Percentiles rank a stretch among this genome's conserved stretches.
Conservation (phyloP, 495 filamentous ascomycete species). For the Talaromyces adpressus region DNA sequence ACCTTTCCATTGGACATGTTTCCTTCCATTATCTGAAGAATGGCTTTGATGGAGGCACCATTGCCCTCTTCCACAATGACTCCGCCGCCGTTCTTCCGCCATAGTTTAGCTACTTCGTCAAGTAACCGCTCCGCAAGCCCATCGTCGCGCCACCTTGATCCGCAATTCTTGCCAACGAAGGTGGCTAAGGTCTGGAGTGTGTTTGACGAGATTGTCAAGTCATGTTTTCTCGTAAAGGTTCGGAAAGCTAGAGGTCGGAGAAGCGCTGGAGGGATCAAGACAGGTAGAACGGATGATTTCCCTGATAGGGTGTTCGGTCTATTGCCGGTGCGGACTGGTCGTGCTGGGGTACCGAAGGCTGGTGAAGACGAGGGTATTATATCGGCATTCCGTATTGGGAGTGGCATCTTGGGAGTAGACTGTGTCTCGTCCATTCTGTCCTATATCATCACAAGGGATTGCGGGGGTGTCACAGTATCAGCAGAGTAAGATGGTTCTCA, state of each 20-base stretch:
- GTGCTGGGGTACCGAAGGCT: conserved; percentile 75
- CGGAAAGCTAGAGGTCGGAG: conserved; percentile 89
- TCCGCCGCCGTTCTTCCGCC: conserved; percentile 76
- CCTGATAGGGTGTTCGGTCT: conserved; percentile 38
- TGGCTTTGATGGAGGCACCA: conserved; percentile 62
- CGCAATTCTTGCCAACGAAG: conserved; percentile 90
- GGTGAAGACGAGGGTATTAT: conserved; percentile 81
- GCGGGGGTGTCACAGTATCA: background rate
- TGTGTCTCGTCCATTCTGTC: conserved; percentile 1
- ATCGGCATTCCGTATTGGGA: conserved; percentile 24
- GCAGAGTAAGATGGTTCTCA: background rate
- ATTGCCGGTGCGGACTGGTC: conserved; percentile 48
- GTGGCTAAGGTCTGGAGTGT: conserved; percentile 75
- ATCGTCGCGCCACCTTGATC: conserved; percentile 92
- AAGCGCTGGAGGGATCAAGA: conserved; percentile 78
- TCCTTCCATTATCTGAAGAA: conserved; percentile 73
- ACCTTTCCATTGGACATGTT: conserved; percentile 78
- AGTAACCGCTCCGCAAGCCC: conserved; percentile 86
- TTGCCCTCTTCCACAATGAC: conserved; percentile 86
- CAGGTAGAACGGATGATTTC: conserved; percentile 75
- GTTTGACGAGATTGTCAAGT: conserved; percentile 83
- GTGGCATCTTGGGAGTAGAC: conserved; percentile 1
- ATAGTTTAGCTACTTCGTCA: conserved; percentile 81
- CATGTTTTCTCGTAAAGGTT: conserved; percentile 96
- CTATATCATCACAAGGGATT: background rate